Base-by-base conservation (phyloP, 192 early-diverging fungal genomes). In the Rhizophlyctis rosea region DNA sequence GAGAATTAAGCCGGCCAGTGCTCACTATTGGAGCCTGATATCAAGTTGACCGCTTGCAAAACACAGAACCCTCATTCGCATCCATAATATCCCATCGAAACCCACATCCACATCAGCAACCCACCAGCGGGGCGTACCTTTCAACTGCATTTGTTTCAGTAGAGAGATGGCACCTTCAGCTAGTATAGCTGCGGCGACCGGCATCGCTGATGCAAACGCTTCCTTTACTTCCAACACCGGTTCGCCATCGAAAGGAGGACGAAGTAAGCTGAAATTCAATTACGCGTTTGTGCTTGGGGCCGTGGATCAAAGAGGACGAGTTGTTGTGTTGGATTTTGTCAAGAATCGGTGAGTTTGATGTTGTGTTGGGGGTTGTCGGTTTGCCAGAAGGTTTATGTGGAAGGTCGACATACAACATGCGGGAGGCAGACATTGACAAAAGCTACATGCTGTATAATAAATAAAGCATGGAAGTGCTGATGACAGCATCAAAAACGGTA, bases 261-360 rank as follows among this genome's bases (percentile, higher is more conserved):
- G 39, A 9, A 5, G 31, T 13, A 51, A 4, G 9, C 21, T 32
- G 16, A 28, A 25, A 3, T 7, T 21, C 24, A 9, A 21, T 21
- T 69, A 67, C 32, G 49, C 64, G 4, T 72, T 64, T 52, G 59
- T 72, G 16, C 18, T 78, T 44, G 74, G 62, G 0, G 64, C 73
- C 24, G 73, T 60, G n/a, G 80, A 82, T 64, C 73, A 82, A 48
- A 35, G 76, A 28, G 80, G 80, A 7, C 63, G 71, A 27, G 61
- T 82, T 4, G 78, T 66, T 44, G 69, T 49, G 9, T 58, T 79
- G 30, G 76, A 82, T 64, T 67, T 78, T 48, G n/a, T 59, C 29
- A 73, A 75, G 34, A 82, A 82, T 57, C 70, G 56, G 80, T 78
- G 57, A 24, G 68, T 61, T 16, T 21, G 24, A 34, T 57, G 44